Evolutionary conservation across 257 asterid genomes (phyloP).

Genomic region (Ballota nigra): DNA sequence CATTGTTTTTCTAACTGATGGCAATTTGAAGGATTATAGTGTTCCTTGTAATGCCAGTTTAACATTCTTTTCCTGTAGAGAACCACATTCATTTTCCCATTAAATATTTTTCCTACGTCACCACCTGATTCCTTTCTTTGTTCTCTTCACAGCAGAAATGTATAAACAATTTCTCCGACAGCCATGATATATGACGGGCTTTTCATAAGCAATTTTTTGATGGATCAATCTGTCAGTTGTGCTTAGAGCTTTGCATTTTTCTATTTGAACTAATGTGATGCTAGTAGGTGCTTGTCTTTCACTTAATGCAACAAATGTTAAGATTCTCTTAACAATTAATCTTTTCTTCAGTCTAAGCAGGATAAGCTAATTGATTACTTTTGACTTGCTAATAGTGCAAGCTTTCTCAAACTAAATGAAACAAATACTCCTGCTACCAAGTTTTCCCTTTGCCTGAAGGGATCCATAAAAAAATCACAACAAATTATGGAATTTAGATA

Average conservation of each 20-base stretch:
- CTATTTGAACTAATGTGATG: not conserved
- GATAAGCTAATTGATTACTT: slow-evolving; percentile 10
- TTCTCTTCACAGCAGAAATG: not conserved
- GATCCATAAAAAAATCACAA: not conserved
- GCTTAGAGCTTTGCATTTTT: not conserved
- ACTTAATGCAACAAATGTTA: not conserved
- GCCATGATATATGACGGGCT: not conserved
- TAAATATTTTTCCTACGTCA: not conserved
- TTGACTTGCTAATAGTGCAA: not conserved
- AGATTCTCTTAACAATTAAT: not conserved
- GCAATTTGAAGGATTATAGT: not conserved
- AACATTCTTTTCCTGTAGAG: not conserved
- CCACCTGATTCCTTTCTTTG: not conserved
- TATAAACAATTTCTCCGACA: not conserved
- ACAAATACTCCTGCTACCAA: not conserved
- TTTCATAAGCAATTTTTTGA: not conserved
- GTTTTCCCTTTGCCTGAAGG: not conserved
- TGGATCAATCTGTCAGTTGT: not conserved
- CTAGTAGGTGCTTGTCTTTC: not conserved
- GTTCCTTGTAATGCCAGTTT: not conserved
- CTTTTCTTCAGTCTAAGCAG: not conserved
- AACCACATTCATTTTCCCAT: not conserved
- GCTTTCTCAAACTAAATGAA: not conserved
- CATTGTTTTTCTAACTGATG: not conserved
- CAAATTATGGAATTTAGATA: not conserved